A percentile compares a stretch with the other conserved stretches of the same genome.
These are phyloP conservation scores for Betula pendula DNA, from an alignment of 306 rosid species.

Conservation along the genomic window DNA sequence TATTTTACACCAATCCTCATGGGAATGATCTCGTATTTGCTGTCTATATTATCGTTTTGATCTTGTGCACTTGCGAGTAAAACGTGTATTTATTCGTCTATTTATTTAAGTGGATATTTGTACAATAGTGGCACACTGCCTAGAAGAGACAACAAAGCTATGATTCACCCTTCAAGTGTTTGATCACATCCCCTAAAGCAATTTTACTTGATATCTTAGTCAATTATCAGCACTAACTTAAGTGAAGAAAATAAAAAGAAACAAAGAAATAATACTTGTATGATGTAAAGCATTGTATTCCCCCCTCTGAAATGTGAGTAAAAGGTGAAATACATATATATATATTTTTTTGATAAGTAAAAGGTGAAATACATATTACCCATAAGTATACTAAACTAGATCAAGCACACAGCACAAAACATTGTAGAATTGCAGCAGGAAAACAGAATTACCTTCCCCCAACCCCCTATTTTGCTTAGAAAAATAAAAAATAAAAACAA, in stretches of 20 bases:
- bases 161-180: neutral
- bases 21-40: too few species aligned
- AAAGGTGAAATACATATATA: neutral
- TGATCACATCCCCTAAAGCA: neutral
- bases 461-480: too few species aligned
- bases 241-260: neutral
- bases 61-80: too few species aligned
- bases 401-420: neutral
- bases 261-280: neutral
- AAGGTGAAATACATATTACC: neutral
- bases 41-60: too few species aligned
- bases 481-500: neutral
- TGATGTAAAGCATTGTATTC: neutral
- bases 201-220: neutral
- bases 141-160: neutral
- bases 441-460: too few species aligned
- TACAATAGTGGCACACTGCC: neutral
- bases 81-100: too few species aligned
- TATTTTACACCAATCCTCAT: too few species aligned
- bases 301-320: neutral
- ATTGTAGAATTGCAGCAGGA: neutral
- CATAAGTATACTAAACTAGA: neutral
- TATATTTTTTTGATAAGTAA: too few species aligned
- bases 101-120: too few species aligned
- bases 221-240: neutral